Percentiles rank a stretch among this genome's conserved stretches.
These are phyloP conservation scores for Somion occarium DNA, from an alignment of 1,284 basidiomycete genomes.

Conservation along the genomic window DNA sequence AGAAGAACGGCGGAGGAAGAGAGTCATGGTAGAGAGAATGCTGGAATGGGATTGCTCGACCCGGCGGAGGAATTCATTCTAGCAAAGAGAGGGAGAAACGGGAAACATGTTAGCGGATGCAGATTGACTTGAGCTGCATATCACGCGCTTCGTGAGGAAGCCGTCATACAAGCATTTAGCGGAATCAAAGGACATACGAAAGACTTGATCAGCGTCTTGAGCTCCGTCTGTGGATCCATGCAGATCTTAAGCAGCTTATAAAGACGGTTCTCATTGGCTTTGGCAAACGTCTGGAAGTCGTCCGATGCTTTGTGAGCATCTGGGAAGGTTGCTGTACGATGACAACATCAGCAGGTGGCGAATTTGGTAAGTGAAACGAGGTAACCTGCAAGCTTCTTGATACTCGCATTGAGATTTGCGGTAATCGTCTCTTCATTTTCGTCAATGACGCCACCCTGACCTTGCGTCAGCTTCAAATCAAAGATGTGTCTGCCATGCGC, in stretches of 20 bases:
- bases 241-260: slow-evolving; percentile 83
- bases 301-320: slow-evolving; percentile 74
- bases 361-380: slow-evolving; percentile 17
- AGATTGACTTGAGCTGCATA: neutral
- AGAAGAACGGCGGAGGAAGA: slow-evolving; percentile 69
- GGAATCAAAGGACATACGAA: slow-evolving; percentile 41
- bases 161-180: neutral
- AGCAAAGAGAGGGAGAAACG: slow-evolving; percentile 5
- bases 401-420: slow-evolving; percentile 46
- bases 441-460: slow-evolving; percentile 82
- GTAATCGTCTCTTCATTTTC: slow-evolving; percentile 65
- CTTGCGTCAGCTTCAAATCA: slow-evolving; percentile 5
- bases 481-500: slow-evolving; percentile 24
- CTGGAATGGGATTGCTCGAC: slow-evolving; percentile 66
- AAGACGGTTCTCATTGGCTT: slow-evolving; percentile 79
- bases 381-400: slow-evolving; percentile 65
- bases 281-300: slow-evolving; percentile 83
- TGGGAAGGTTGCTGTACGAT: slow-evolving; percentile 45
- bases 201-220: slow-evolving; percentile 79
- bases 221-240: slow-evolving; percentile 79
- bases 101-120: slow-evolving; percentile 1
- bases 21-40: slow-evolving; percentile 65
- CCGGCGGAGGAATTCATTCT: slow-evolving; percentile 77
- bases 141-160: slow-evolving; percentile 1
- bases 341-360: neutral